Evolutionary conservation across 2,329 filamentous ascomycete genomes (phyloP), one percentile per base, ranked within the genome.

Genomic region (Venturia pyrina): DNA sequence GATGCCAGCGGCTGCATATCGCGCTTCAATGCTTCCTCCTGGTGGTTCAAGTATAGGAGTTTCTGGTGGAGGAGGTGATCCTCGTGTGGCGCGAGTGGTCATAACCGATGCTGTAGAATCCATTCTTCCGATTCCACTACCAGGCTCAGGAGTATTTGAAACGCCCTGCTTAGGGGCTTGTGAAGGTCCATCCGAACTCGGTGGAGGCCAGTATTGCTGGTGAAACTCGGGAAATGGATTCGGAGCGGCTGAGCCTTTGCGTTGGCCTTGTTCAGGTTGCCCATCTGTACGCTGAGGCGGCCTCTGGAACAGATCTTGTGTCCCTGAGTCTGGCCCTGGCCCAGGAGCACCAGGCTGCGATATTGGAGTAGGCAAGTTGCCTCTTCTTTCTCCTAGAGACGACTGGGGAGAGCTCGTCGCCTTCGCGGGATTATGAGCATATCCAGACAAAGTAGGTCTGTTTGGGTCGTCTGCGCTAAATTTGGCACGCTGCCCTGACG

Each of bases 51-150:
- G 84, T 68, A 93, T 83, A 41, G 95, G 91, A 0, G 95, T 98
- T 75, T 98, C 93, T 10, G 95, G 95, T 1, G 95, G 95, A 5
- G 95, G 93, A 5, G 95, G 95, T 37, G 93, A 98, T 56, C 95
- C 95, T 70, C 95, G 85, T 73, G 90, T 93, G 24, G 95, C 95
- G 69, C 90, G 87, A 1, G 93, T 97, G 0, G 95, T 99, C 1
- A 93, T 96, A 15, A 88, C 96, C 0, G 95, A 98, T 17, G 93
- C 92, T 8, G 91, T 96, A 2, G 93, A 97, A 71, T 83, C 85
- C 68, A 88, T 79, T 41, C 86, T 80, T 70, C 86, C 87, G 68
- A 88, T 81, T 1, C 82, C 81, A 37, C 21, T 10, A 28, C 65
- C 65, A 24, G 80, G 79, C 65, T 82, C 82, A 19, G 82, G 80